phyloP scores from a whole-genome alignment of 2,329 filamentous ascomycete species.

The Esteya vermicola region DNA sequence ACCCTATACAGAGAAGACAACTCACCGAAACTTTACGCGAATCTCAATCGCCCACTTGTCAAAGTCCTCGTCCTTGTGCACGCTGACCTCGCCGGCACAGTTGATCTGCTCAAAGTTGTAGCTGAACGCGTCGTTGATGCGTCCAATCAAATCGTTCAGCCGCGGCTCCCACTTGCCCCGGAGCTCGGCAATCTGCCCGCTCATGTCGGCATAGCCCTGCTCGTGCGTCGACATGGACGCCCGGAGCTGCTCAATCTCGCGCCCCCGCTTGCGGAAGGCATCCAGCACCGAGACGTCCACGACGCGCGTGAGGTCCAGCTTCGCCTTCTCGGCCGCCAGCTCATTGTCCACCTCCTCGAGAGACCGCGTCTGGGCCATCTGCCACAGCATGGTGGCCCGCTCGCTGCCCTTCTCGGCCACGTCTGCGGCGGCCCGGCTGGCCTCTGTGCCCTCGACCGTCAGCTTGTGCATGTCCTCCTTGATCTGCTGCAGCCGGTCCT shows the following conservation, averaged over 20 bases:
- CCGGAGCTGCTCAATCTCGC: slow-evolving; percentile 53
- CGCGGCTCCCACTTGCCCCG: slow-evolving; percentile 68
- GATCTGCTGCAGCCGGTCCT: slow-evolving; percentile 22
- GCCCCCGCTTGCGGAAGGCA: slow-evolving; percentile 61
- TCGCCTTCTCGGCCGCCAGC: slow-evolving; percentile 58
- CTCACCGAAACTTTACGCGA: slow-evolving; percentile 82
- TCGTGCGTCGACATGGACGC: slow-evolving; percentile 40
- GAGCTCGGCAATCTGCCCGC: slow-evolving; percentile 47
- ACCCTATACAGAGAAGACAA: too few relatives aligned
- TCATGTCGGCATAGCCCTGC: slow-evolving; percentile 38
- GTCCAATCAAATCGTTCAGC: slow-evolving; percentile 60
- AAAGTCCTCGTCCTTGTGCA: slow-evolving; percentile 88
- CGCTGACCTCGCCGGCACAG: slow-evolving; percentile 77
- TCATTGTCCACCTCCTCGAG: slow-evolving; percentile 55
- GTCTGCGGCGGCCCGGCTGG: slow-evolving; percentile 21
- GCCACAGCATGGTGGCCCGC: slow-evolving; percentile 24
- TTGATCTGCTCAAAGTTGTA: slow-evolving; percentile 91
- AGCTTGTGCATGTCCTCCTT: slow-evolving; percentile 14
- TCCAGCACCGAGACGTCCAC: slow-evolving; percentile 62
- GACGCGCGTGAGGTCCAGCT: slow-evolving; percentile 66
- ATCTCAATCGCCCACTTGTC: slow-evolving; percentile 90
- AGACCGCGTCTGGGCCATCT: slow-evolving; percentile 33
- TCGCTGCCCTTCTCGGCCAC: slow-evolving; percentile 25
- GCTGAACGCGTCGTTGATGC: slow-evolving; percentile 82
- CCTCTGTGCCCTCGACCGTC: not conserved